Evolutionary conservation across 331 rosid genomes (phyloP), one percentile per base, ranked within the genome.

Genomic region (Malus hybrid): DNA sequence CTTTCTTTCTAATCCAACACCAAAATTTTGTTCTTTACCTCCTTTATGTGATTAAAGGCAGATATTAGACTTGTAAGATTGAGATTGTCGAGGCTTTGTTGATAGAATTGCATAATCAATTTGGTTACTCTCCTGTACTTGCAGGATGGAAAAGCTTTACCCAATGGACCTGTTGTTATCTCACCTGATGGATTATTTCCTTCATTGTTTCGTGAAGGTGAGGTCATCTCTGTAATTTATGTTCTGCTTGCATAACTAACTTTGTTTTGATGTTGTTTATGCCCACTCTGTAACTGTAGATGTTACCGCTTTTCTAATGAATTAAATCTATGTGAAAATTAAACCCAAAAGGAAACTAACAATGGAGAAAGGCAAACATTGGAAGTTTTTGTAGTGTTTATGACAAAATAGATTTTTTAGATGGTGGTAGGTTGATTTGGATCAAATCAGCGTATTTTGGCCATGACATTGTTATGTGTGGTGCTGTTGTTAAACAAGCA

Each of bases 171-270:
- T 22, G 82, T 94, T 42, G 99, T 94, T 72, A 92, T 94, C 74
- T 94, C 99, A 29, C 99, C 99, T 1, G 97, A 94, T 67, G 99
- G 99, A 69, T 77, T 94, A 78, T 89, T 94, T 79, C 99, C 97
- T 67, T 92, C 97, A 20, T 87, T 94, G 73, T 87, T 18, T 83
- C 93, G 97, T 34, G 99, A 94, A 94, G 99, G 97, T 89, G 87
- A 83, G 83, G 13, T 69, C 36, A 36, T 65, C 56, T 50, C 22
- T 71, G 7, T 55, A 24, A 56, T 42, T 9, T 68, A 31, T 65
- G 59, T 78, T 66, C 46, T 65, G 62, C 68, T 52, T 82, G 67
- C 54, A 52, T 63, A 52, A 73, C 42, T 11, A 39, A 10, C 22
- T 32, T 42, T 57, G 39, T 12, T 59, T 0, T 15, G 5, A 55